Conservation (phyloP, 805 yeast genomes). For the Candida silvatica region DNA sequence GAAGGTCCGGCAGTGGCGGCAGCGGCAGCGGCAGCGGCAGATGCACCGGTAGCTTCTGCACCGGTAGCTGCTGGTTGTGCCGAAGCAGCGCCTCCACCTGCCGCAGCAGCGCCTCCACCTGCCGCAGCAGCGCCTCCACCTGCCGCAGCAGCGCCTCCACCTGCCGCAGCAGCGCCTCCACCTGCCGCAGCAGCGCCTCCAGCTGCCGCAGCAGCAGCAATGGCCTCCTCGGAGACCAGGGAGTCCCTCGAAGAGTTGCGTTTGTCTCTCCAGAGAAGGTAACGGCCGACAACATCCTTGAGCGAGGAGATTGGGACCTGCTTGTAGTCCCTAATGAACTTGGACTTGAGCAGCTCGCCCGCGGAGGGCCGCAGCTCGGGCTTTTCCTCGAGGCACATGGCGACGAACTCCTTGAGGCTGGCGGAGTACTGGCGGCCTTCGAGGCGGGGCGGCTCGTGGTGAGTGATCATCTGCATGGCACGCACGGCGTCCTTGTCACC, state of each 20-base stretch:
- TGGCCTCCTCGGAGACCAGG: conserved; percentile 10
- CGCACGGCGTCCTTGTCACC: conserved; percentile 91
- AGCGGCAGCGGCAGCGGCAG: too few species aligned
- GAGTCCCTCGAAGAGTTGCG: conserved; percentile 22
- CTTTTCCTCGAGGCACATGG: conserved; percentile 87
- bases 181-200: too few species aligned
- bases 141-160: background rate
- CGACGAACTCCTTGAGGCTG: conserved; percentile 76
- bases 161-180: background rate
- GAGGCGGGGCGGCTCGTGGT: conserved; percentile 87
- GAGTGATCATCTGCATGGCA: conserved; percentile 90
- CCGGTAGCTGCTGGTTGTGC: background rate
- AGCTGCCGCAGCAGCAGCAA: too few species aligned
- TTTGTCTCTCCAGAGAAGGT: conserved; percentile 69
- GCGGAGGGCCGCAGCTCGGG: conserved; percentile 85
- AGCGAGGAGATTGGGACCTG: conserved; percentile 50
- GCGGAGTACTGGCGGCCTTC: conserved; percentile 84
- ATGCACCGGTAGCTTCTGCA: too few species aligned
- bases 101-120: too few species aligned
- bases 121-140: too few species aligned
- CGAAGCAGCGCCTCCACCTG: background rate
- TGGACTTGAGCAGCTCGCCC: conserved; percentile 70
- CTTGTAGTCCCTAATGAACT: conserved; percentile 58
- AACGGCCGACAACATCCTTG: conserved; percentile 68
- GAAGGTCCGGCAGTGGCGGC: background rate